Evolutionary conservation across 2,329 filamentous ascomycete genomes (phyloP), one percentile per base, ranked within the genome.

Genomic region (Fusarium sp.): DNA sequence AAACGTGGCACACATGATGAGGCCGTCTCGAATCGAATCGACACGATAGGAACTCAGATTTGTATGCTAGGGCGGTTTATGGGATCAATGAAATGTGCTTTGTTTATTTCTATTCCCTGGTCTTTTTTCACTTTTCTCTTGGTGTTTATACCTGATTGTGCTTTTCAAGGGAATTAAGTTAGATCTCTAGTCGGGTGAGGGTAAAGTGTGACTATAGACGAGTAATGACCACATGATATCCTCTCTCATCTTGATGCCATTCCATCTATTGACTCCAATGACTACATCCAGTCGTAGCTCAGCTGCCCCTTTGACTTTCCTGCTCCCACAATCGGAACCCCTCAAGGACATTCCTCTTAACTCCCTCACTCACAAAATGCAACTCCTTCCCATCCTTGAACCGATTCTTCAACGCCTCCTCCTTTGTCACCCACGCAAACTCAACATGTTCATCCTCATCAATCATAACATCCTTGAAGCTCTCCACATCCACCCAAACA

Each of bases 371-470:
- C 47, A 78, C 77, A 61, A 82, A 76, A 15, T 76, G 73, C 29
- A 82, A 57, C 40, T 69, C 66, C 49, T 66, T 70, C 10, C 77
- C 73, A 20, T 76, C 74, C 27, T 62, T 71, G 15, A 76, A 74
- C 63, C 46, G 69, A 11, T 74, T 73, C 22, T 32, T 64, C 38
- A 61, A 41, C 5, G 77, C 77, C 64, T 83, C 80, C 25, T 77
- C 74, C 74, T 82, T 78, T 8, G 77, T 77, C 7, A 79, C 78
- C 82, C 82, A 83, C 10, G 78, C 74, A 62, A 69, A 82, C 43
- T 79, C 78, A 40, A 74, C 75, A 58, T 83, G 82, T 73, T 83
- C 82, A 8, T 79, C 73, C 8, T 78, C 75, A 29, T 80, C 76
- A 6, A 80, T 69, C 54, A 54, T 71, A 9, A 81, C 79, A 13